Percentiles rank a stretch among this genome's conserved stretches.
Evolutionary conservation across 768 basidiomycete species (phyloP).

Genomic region (Lactifluus hygrophoroides): DNA sequence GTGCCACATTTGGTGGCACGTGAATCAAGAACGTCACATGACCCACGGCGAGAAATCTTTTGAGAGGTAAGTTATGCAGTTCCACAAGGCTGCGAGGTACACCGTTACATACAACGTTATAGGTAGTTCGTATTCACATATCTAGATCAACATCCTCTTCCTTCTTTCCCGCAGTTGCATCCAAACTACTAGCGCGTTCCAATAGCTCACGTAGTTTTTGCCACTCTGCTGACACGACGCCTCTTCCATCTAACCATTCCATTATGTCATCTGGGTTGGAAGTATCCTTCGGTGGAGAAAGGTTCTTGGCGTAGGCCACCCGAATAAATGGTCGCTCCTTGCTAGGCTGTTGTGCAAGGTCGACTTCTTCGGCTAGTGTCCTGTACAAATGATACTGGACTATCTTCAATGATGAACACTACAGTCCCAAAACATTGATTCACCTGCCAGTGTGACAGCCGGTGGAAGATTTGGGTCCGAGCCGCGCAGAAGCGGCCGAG

Average conservation of each 20-base stretch:
- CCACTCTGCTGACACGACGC: constrained; percentile 63
- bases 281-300: constrained; percentile 55
- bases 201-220: constrained; percentile 61
- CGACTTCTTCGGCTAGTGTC: constrained; percentile 47
- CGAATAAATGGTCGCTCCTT: constrained; percentile 43
- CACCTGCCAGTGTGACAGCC: constrained; percentile 81
- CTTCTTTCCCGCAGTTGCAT: constrained; percentile 40
- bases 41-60: too few species aligned
- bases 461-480: constrained; percentile 59
- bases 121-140: neutral
- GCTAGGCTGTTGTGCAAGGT: constrained; percentile 37
- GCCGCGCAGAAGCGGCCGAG: constrained; percentile 76
- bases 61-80: too few species aligned
- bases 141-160: constrained; percentile 29
- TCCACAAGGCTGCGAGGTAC: neutral
- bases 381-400: constrained; percentile 58
- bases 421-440: constrained; percentile 17
- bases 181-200: constrained; percentile 61
- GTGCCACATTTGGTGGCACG: too few species aligned
- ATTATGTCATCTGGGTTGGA: constrained; percentile 70
- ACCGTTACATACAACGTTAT: neutral
- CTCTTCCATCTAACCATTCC: constrained; percentile 71
- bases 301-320: constrained; percentile 43
- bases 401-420: neutral
- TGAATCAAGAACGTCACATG: too few species aligned